These are phyloP conservation scores for Claviceps sp. DNA, from an alignment of 2,329 filamentous ascomycete genomes.

Conservation along the genomic window DNA sequence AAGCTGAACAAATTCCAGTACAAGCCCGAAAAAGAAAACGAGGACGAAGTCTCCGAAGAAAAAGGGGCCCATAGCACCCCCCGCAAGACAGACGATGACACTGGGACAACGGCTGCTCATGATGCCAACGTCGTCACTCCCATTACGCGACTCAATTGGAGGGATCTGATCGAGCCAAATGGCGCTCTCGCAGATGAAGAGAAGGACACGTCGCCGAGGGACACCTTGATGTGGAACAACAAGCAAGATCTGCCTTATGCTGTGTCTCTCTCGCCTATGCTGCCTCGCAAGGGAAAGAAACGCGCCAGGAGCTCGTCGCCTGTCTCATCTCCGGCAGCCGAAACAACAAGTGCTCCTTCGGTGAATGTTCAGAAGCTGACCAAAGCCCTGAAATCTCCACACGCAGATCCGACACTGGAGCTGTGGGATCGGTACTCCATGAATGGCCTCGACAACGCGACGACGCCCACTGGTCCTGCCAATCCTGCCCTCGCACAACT, in stretches of 20 bases:
- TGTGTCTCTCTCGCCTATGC: conserved; percentile 33
- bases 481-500: conserved; percentile 51
- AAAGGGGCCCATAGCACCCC: background rate
- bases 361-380: conserved; percentile 47
- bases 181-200: conserved; percentile 29
- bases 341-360: conserved; percentile 29
- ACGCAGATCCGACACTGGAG: conserved; percentile 59
- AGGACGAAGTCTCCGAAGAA: conserved; percentile 8
- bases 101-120: background rate
- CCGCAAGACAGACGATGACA: conserved; percentile 11
- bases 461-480: conserved; percentile 29
- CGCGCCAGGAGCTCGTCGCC: conserved; percentile 64
- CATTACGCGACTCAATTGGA: conserved; percentile 39
- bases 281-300: conserved; percentile 44
- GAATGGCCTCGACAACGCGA: conserved; percentile 26
- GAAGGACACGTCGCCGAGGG: conserved; percentile 41
- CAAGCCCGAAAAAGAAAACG: conserved; percentile 13
- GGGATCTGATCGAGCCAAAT: conserved; percentile 39
- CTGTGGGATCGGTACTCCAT: conserved; percentile 65
- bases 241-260: conserved; percentile 27
- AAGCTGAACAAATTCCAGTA: conserved; percentile 47
- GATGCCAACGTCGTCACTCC: conserved; percentile 25
- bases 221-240: conserved; percentile 48
- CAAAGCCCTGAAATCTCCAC: conserved; percentile 49
- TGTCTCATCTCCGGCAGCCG: conserved; percentile 47